These are phyloP conservation scores for Aspergillus fijiensis DNA, from an alignment of 2,329 filamentous ascomycete genomes.

Conservation along the genomic window DNA sequence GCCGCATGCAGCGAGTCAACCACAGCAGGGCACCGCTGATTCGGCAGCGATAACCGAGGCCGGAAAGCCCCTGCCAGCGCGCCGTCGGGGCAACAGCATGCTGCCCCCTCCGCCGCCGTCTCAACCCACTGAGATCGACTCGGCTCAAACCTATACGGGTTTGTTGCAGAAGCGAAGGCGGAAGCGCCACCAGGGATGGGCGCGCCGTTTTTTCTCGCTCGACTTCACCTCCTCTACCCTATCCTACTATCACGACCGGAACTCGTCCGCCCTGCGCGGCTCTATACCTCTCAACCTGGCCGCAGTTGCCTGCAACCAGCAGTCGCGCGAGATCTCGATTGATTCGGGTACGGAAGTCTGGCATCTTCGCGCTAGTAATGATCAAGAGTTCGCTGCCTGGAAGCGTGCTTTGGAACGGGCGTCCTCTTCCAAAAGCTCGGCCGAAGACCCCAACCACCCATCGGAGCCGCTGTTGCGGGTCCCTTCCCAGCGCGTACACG, in stretches of 20 bases:
- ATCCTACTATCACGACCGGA: conserved; percentile 93
- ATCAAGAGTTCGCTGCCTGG: conserved; percentile 86
- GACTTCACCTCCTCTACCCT: conserved; percentile 92
- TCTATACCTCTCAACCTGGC: conserved; percentile 90
- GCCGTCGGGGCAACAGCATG: conserved; percentile 32
- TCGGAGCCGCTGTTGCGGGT: conserved; percentile 33
- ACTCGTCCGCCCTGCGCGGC: conserved; percentile 86
- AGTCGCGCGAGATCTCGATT: conserved; percentile 87
- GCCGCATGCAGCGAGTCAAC: conserved; percentile 41
- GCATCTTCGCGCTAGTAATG: conserved; percentile 82
- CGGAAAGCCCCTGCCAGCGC: conserved; percentile 41
- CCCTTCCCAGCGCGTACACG: conserved; percentile 28
- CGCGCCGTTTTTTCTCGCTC: conserved; percentile 89
- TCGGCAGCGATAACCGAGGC: conserved; percentile 43
- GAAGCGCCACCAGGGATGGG: conserved; percentile 92
- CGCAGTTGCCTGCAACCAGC: conserved; percentile 84
- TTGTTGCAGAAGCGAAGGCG: conserved; percentile 83
- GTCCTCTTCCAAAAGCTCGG: conserved; percentile 64
- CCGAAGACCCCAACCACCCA: conserved; percentile 30
- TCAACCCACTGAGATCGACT: conserved; percentile 25
- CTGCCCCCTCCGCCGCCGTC: conserved; percentile 21
- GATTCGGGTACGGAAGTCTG: conserved; percentile 96
- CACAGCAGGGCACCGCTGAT: conserved; percentile 47
- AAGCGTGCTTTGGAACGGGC: conserved; percentile 80
- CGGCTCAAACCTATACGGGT: conserved; percentile 71